phyloP scores from a whole-genome alignment of 1,284 basidiomycete genomes.

The Naganishia sp. region DNA sequence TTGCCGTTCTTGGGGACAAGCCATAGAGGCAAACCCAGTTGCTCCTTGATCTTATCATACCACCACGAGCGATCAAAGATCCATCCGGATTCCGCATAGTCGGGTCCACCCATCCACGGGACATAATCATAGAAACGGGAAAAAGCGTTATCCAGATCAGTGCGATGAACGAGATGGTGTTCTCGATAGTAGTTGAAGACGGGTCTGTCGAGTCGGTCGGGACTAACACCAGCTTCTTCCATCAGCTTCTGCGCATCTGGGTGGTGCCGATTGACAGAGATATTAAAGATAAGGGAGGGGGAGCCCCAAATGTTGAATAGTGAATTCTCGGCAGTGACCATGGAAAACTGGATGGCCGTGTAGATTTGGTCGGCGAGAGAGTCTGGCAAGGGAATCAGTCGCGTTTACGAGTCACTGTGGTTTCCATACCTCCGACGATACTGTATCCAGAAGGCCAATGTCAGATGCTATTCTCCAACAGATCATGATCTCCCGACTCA shows the following conservation, averaged over 20 bases:
- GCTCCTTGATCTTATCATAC: slow-evolving; percentile 14
- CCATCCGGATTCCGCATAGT: slow-evolving; percentile 5
- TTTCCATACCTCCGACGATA: slow-evolving; percentile 5
- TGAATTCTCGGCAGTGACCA: background rate
- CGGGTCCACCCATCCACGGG: slow-evolving; percentile 4
- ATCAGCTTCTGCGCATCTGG: background rate
- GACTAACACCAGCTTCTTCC: slow-evolving; percentile 16
- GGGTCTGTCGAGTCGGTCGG: slow-evolving; percentile 8
- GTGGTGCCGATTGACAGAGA: slow-evolving; percentile 14
- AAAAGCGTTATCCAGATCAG: slow-evolving; percentile 18
- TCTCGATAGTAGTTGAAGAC: slow-evolving; percentile 26
- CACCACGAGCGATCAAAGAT: slow-evolving; percentile 21
- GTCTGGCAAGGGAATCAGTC: background rate
- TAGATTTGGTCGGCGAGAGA: slow-evolving; percentile 21
- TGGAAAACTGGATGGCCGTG: background rate
- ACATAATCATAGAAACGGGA: slow-evolving; percentile 9
- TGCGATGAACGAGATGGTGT: slow-evolving; percentile 20
- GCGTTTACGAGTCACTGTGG: background rate
- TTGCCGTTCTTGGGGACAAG: background rate
- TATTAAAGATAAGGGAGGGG: slow-evolving; percentile 11
- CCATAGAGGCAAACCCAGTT: slow-evolving; percentile 3
- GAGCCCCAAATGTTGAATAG: background rate
- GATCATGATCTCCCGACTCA: slow-evolving; percentile 4
- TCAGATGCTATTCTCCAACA: background rate
- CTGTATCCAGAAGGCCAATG: background rate